These are phyloP conservation scores for Amanita phalloides DNA, from an alignment of 768 basidiomycete genomes.

Conservation along the genomic window DNA sequence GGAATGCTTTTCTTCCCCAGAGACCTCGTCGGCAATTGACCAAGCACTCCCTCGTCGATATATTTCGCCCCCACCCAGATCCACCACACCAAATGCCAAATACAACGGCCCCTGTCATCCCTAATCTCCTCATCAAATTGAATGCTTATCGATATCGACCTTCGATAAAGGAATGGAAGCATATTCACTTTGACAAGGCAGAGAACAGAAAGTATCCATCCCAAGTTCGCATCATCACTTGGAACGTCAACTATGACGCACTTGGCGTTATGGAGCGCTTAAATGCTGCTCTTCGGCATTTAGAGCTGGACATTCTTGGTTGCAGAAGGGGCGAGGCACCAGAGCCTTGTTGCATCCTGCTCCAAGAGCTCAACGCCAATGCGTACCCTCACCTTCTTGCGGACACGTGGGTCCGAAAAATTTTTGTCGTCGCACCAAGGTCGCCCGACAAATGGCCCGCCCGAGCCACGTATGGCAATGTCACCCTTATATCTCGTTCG, in stretches of 20 bases:
- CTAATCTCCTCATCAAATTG: slow-evolving; percentile 18
- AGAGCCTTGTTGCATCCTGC: slow-evolving; percentile 48
- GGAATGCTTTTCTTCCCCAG: background rate
- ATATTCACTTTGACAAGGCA: slow-evolving; percentile 21
- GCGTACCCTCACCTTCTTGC: slow-evolving; percentile 39
- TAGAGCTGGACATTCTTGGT: slow-evolving; percentile 40
- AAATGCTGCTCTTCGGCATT: slow-evolving; percentile 35
- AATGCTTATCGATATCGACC: slow-evolving; percentile 30
- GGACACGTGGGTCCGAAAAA: slow-evolving; percentile 50
- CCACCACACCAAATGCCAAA: background rate
- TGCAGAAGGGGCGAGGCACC: slow-evolving; percentile 36
- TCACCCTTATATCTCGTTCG: slow-evolving; percentile 55
- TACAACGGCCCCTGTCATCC: slow-evolving; percentile 12
- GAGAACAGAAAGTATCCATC: slow-evolving; percentile 26
- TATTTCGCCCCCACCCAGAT: background rate
- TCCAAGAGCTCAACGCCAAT: slow-evolving; percentile 51
- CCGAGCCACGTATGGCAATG: slow-evolving; percentile 44
- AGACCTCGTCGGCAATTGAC: background rate
- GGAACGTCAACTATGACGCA: slow-evolving; percentile 55
- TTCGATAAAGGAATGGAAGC: slow-evolving; percentile 34
- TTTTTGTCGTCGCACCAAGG: slow-evolving; percentile 50
- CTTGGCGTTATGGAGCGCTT: slow-evolving; percentile 32
- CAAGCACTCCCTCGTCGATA: background rate
- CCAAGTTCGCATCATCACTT: slow-evolving; percentile 48
- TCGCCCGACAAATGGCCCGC: slow-evolving; percentile 44